Percentiles rank a stretch among this genome's conserved stretches.
phyloP scores from a whole-genome alignment of 1,284 basidiomycete species.

The Ustilago cynodontis region DNA sequence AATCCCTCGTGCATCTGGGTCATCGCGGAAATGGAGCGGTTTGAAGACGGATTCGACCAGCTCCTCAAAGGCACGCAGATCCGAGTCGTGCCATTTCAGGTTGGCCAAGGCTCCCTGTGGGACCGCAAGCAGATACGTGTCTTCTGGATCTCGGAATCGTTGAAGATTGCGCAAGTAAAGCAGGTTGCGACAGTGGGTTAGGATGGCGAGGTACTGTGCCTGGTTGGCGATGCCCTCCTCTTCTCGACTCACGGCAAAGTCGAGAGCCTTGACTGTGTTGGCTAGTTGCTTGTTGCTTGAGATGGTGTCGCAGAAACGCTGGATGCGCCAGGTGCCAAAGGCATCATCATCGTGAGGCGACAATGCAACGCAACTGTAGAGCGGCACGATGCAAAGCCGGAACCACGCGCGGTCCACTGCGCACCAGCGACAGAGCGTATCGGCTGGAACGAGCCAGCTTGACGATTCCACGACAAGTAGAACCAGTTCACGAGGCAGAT shows the following conservation, averaged over 20 bases:
- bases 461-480: constrained; percentile 32
- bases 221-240: constrained; percentile 41
- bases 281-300: constrained; percentile 32
- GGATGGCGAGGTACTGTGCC: constrained; percentile 34
- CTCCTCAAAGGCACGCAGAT: constrained; percentile 42
- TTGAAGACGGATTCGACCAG: constrained; percentile 44
- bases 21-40: constrained; percentile 39
- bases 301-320: constrained; percentile 45
- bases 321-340: constrained; percentile 29
- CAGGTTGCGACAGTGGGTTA: constrained; percentile 40
- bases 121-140: constrained; percentile 36
- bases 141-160: constrained; percentile 26
- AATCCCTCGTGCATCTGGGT: constrained; percentile 30
- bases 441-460: constrained; percentile 29
- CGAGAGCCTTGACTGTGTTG: constrained; percentile 31
- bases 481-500: constrained; percentile 29
- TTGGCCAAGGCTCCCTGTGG: constrained; percentile 27
- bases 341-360: constrained; percentile 35
- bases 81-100: constrained; percentile 41
- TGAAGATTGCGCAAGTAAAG: constrained; percentile 48
- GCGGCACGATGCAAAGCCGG: constrained; percentile 17
- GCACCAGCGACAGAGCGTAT: constrained; percentile 31
- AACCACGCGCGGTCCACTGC: constrained; percentile 36
- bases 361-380: constrained; percentile 33
- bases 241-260: constrained; percentile 45